A percentile compares a stretch with the other conserved stretches of the same genome.
Conservation (phyloP, 768 basidiomycete genomes). For the Trametes cinnabarina region DNA sequence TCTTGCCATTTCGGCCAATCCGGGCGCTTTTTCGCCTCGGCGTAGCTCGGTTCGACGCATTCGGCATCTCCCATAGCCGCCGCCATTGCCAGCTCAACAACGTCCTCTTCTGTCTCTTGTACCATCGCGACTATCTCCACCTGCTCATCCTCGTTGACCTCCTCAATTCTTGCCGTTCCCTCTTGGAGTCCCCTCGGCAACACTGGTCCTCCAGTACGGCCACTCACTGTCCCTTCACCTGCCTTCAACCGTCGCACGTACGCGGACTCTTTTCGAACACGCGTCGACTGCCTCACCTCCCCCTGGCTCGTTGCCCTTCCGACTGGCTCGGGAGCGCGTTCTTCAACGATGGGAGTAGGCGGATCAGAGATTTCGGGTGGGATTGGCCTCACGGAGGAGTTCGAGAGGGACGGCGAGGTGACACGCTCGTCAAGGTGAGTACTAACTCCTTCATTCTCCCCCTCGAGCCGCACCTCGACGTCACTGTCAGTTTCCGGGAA, state of each 20-base stretch:
- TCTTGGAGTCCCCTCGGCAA: slow-evolving; percentile 7
- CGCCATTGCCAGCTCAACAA: not conserved
- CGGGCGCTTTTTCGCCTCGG: slow-evolving; percentile 8
- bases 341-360: not conserved
- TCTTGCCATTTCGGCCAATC: slow-evolving; percentile 19
- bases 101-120: not conserved
- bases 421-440: not conserved
- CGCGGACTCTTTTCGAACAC: not conserved
- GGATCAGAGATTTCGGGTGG: too few relatives aligned
- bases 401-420: too few relatives aligned
- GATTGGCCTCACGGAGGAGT: too few relatives aligned
- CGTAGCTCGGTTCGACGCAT: slow-evolving; percentile 4
- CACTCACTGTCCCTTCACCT: not conserved
- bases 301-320: not conserved
- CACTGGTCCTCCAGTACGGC: not conserved
- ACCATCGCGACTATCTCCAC: too few relatives aligned
- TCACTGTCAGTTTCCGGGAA: slow-evolving; percentile 1
- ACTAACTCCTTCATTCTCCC: not conserved
- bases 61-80: not conserved
- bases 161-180: not conserved
- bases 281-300: not conserved
- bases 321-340: not conserved
- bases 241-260: slow-evolving; percentile 1
- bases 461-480: slow-evolving; percentile 15
- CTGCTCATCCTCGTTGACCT: not conserved